Conservation (phyloP, 805 yeast genomes). For the Candida tammaniensis region DNA sequence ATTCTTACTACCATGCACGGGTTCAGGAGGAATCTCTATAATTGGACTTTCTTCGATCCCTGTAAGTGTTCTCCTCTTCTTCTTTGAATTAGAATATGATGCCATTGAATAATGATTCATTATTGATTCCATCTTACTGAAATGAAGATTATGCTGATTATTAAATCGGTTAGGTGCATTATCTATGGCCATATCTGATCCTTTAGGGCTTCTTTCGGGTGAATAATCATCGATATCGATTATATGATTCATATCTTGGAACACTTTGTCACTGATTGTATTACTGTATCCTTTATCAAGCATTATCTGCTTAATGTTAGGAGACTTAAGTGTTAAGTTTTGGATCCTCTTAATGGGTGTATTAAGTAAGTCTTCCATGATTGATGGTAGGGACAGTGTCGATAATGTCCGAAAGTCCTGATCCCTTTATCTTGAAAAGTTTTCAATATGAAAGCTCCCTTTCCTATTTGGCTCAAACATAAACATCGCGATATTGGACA, state of each 20-base stretch:
- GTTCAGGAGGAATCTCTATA: too few species aligned
- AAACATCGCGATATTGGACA: too few species aligned
- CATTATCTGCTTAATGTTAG: constrained; percentile 26
- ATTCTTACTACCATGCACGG: too few species aligned
- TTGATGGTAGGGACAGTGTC: background rate
- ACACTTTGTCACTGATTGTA: constrained; percentile 42
- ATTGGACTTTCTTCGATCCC: constrained; percentile 36
- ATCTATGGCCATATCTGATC: background rate
- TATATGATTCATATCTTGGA: constrained; percentile 41
- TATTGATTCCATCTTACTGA: constrained; percentile 49
- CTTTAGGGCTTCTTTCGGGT: constrained; percentile 3
- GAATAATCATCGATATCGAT: constrained; percentile 13
- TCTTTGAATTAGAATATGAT: constrained; percentile 5
- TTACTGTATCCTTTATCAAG: constrained; percentile 47
- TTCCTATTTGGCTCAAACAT: too few species aligned
- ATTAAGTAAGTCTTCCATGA: constrained; percentile 19
- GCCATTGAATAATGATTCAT: constrained; percentile 44
- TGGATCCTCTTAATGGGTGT: constrained; percentile 42
- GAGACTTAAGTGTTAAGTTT: constrained; percentile 31
- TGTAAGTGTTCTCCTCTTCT: constrained; percentile 36
- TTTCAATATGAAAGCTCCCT: too few species aligned
- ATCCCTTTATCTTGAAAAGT: background rate
- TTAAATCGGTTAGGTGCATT: constrained; percentile 2
- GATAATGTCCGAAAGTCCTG: background rate
- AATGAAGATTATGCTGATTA: constrained; percentile 28